Evolutionary conservation across 2,329 filamentous ascomycete species (phyloP).

Genomic region (Penicillium griseofulvum): DNA sequence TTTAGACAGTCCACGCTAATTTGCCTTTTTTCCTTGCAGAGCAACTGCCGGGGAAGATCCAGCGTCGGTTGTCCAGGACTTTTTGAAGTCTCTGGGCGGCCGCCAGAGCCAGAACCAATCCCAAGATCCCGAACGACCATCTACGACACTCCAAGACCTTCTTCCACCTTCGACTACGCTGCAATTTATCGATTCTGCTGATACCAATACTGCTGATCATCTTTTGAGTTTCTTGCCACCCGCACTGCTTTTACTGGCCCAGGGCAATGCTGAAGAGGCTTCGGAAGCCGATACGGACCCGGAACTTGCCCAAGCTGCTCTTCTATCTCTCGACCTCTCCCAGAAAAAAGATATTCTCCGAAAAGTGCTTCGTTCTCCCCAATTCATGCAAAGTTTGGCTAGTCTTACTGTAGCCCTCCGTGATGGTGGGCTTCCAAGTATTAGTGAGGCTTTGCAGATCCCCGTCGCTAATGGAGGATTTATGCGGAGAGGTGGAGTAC

Average conservation of each 20-base stretch:
- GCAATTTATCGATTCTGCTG: conserved; percentile 68
- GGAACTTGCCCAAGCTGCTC: conserved; percentile 68
- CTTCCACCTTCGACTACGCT: conserved; percentile 75
- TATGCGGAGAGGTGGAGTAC: conserved; percentile 73
- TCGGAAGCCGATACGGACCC: conserved; percentile 66
- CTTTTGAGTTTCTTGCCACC: conserved; percentile 78
- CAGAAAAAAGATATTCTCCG: conserved; percentile 80
- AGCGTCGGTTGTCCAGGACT: conserved; percentile 77
- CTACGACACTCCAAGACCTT: conserved; percentile 82
- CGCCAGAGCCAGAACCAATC: conserved; percentile 45
- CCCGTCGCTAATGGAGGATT: conserved; percentile 82
- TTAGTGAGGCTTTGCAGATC: conserved; percentile 80
- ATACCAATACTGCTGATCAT: conserved; percentile 64
- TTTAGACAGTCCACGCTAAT: conserved; percentile 15
- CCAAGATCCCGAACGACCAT: conserved; percentile 60
- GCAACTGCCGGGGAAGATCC: conserved; percentile 65
- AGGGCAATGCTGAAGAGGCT: conserved; percentile 61
- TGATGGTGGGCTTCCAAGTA: conserved; percentile 85
- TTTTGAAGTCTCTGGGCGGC: conserved; percentile 76
- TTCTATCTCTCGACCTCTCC: conserved; percentile 66
- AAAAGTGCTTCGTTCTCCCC: conserved; percentile 81
- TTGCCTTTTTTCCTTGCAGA: conserved; percentile 45
- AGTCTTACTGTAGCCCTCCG: conserved; percentile 84
- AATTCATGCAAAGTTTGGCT: conserved; percentile 81
- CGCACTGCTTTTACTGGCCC: conserved; percentile 71